Percentiles rank a stretch among this genome's conserved stretches.
phyloP scores from a whole-genome alignment of 78 protist genomes.

The Guillardia theta region DNA sequence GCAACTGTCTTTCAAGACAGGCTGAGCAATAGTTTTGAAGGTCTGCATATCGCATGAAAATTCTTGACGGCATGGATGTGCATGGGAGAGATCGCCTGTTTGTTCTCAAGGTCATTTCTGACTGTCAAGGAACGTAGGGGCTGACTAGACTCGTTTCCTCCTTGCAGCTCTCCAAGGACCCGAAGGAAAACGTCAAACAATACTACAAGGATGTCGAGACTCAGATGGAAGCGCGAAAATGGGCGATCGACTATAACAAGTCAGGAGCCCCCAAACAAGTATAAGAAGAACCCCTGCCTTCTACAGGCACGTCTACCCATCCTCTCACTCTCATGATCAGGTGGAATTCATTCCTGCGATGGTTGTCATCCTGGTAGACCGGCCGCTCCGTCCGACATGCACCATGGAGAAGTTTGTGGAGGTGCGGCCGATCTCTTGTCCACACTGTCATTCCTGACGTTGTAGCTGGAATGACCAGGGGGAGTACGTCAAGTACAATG shows the following conservation, averaged over 20 bases:
- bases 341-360: not conserved
- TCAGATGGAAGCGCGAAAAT: not conserved
- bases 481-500: constrained; percentile 79
- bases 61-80: not conserved
- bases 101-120: not conserved
- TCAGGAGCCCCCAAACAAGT: not conserved
- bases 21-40: not conserved
- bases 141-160: not conserved
- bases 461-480: constrained; percentile 50
- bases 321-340: too few relatives aligned
- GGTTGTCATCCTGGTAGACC: not conserved
- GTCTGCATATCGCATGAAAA: not conserved
- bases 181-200: not conserved
- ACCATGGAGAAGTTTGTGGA: not conserved
- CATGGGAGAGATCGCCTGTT: not conserved
- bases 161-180: constrained; percentile 6
- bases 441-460: too few relatives aligned
- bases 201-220: constrained; percentile 25
- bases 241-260: constrained; percentile 1
- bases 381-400: not conserved
- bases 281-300: too few relatives aligned
- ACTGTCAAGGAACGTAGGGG: too few relatives aligned
- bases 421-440: too few relatives aligned
- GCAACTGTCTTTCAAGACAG: not conserved
- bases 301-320: too few relatives aligned